Percentiles rank a stretch among this genome's conserved stretches.
phyloP scores from a whole-genome alignment of 306 rosid species.

The Acacia confusa region DNA sequence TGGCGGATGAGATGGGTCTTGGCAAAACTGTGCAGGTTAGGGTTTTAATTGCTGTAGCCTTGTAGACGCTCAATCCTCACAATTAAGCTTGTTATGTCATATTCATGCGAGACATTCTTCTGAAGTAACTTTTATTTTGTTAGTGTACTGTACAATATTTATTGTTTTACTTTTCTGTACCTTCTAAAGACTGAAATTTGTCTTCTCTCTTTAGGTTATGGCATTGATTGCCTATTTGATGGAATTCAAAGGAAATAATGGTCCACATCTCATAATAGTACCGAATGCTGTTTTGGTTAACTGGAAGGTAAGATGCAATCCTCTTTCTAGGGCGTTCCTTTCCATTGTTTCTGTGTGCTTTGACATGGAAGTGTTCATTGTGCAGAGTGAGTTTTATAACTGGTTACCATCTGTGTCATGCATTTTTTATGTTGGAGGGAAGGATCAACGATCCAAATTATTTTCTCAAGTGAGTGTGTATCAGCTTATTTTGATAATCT shows the following conservation, averaged over 20 bases:
- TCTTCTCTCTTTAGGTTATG: conserved; percentile 71
- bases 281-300: conserved; percentile 99
- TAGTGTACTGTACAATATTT: conserved; percentile 18
- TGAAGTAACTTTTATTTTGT: neutral
- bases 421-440: conserved; percentile 90
- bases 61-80: neutral
- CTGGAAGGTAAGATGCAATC: conserved; percentile 75
- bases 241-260: conserved; percentile 99
- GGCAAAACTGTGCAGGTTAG: conserved; percentile 99
- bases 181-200: neutral
- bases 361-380: conserved; percentile 33
- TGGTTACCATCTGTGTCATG: conserved; percentile 98
- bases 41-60: conserved; percentile 7
- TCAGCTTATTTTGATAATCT: conserved; percentile 29
- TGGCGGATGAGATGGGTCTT: conserved; percentile 99
- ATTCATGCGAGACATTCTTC: conserved; percentile 3
- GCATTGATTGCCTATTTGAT: conserved; percentile 96
- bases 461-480: conserved; percentile 80
- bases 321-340: conserved; percentile 12
- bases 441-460: conserved; percentile 87
- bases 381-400: conserved; percentile 86
- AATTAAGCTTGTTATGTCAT: conserved; percentile 16
- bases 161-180: neutral
- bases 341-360: neutral
- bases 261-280: conserved; percentile 99